phyloP scores from a whole-genome alignment of 2,329 filamentous ascomycete genomes.

The Colletotrichum camelliae region DNA sequence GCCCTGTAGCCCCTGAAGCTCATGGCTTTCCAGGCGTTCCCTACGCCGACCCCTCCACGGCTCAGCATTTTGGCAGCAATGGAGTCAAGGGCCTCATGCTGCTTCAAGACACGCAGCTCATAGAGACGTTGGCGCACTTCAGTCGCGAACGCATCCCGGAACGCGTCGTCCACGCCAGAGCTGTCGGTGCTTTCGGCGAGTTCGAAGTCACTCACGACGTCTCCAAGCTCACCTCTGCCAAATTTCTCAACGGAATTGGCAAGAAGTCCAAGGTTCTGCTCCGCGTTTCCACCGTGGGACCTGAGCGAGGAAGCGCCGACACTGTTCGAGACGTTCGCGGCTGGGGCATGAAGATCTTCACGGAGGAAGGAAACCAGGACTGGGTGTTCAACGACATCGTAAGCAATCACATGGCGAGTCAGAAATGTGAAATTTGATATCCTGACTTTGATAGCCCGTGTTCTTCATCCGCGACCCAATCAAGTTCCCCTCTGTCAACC shows the following conservation, averaged over 20 bases:
- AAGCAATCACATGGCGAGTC: not conserved
- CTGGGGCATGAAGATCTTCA: constrained; percentile 67
- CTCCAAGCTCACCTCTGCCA: constrained; percentile 58
- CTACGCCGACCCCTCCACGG: constrained; percentile 28
- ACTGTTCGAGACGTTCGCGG: constrained; percentile 75
- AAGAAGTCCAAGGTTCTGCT: constrained; percentile 65
- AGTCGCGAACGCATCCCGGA: constrained; percentile 62
- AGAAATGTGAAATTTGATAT: not conserved
- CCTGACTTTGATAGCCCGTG: constrained; percentile 39
- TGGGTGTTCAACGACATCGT: constrained; percentile 48
- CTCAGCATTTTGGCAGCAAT: constrained; percentile 27
- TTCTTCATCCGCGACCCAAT: constrained; percentile 48
- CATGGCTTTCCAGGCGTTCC: not conserved
- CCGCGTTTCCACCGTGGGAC: constrained; percentile 76
- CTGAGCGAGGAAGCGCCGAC: constrained; percentile 71
- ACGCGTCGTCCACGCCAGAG: constrained; percentile 40
- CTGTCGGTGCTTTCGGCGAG: constrained; percentile 55
- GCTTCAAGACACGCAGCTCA: constrained; percentile 56
- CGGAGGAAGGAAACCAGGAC: constrained; percentile 70
- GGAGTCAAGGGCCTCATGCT: constrained; percentile 39
- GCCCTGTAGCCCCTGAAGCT: not conserved
- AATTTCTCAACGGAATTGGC: constrained; percentile 57
- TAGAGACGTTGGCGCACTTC: constrained; percentile 62
- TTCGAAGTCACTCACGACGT: constrained; percentile 67
- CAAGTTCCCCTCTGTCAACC: constrained; percentile 45